phyloP scores from a whole-genome alignment of 108 stramenopile species.

The Aureococcus anophagefferens region DNA sequence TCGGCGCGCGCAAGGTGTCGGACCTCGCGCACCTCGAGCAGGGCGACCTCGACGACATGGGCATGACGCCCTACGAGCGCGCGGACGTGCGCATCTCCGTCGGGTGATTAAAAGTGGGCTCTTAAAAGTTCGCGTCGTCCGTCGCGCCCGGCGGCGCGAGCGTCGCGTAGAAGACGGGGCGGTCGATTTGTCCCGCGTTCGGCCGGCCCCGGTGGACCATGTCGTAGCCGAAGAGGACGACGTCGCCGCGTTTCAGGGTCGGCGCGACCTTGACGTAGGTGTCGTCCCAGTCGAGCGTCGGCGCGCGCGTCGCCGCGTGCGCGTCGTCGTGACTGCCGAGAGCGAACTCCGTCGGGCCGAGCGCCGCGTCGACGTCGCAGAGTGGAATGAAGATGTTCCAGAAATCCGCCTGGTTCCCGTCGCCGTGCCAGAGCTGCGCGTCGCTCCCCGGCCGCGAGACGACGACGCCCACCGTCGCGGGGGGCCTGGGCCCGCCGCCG shows the following conservation, averaged over 20 bases:
- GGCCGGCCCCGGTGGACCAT: slow-evolving; percentile 20
- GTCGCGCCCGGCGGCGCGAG: slow-evolving; percentile 5
- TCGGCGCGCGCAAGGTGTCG: no score
- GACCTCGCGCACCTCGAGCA: no score
- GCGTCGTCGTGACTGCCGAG: slow-evolving; percentile 40
- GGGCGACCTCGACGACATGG: no score
- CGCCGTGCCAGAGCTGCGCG: not conserved
- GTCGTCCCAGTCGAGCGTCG: not conserved
- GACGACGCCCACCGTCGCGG: not conserved
- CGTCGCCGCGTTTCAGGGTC: slow-evolving; percentile 21
- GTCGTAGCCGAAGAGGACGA: slow-evolving; percentile 24
- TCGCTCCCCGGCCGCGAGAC: not conserved
- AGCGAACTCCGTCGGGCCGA: slow-evolving; percentile 62
- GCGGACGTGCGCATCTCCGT: no score
- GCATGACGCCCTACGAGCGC: no score
- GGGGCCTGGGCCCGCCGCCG: no score
- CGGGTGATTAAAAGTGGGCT: no score
- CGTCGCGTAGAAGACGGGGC: slow-evolving; percentile 5
- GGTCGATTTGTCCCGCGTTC: slow-evolving; percentile 4
- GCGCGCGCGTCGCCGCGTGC: not conserved
- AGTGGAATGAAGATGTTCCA: slow-evolving; percentile 63
- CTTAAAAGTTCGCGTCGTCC: slow-evolving; percentile 7
- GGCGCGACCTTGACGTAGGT: not conserved
- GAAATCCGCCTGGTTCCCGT: slow-evolving; percentile 9
- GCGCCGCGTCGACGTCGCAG: slow-evolving; percentile 27